A percentile compares a stretch with the other conserved stretches of the same genome.
phyloP scores from a whole-genome alignment of 1,139 yeast genomes.

The Diutina sp. region DNA sequence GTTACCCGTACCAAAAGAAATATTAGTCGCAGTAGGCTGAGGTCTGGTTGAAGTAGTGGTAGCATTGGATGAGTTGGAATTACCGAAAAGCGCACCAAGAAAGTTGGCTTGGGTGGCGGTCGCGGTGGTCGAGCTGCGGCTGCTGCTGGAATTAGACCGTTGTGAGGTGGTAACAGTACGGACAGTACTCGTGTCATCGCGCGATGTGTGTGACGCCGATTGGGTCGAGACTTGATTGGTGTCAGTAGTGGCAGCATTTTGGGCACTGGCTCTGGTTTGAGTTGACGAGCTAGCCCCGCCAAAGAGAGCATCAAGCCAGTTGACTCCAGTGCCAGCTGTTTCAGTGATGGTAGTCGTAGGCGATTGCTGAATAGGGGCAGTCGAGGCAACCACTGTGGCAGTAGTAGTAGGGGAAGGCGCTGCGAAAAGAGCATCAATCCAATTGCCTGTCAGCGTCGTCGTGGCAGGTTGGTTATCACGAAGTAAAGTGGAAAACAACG shows the following conservation, averaged over 20 bases:
- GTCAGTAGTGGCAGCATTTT: background rate
- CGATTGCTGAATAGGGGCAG: background rate
- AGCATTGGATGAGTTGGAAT: background rate
- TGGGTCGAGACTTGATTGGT: background rate
- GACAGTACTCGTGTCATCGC: background rate
- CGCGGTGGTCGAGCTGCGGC: background rate
- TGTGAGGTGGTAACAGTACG: background rate
- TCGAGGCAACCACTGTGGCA: background rate
- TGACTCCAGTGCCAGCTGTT: background rate
- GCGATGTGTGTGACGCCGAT: background rate
- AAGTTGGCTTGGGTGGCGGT: background rate
- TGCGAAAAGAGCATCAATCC: background rate
- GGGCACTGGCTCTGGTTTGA: background rate
- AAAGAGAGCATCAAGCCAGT: constrained; percentile 1
- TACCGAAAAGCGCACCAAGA: background rate
- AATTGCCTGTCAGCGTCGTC: background rate
- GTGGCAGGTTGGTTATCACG: background rate
- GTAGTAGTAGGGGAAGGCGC: background rate
- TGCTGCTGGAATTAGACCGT: background rate
- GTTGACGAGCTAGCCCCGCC: background rate
- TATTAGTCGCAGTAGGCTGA: background rate
- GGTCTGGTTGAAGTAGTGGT: background rate
- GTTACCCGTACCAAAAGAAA: background rate
- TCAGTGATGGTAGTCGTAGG: background rate
- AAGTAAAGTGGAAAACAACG: background rate